Base-by-base conservation (phyloP, 257 asterid genomes). In the Nicotiana tomentosiformis region DNA sequence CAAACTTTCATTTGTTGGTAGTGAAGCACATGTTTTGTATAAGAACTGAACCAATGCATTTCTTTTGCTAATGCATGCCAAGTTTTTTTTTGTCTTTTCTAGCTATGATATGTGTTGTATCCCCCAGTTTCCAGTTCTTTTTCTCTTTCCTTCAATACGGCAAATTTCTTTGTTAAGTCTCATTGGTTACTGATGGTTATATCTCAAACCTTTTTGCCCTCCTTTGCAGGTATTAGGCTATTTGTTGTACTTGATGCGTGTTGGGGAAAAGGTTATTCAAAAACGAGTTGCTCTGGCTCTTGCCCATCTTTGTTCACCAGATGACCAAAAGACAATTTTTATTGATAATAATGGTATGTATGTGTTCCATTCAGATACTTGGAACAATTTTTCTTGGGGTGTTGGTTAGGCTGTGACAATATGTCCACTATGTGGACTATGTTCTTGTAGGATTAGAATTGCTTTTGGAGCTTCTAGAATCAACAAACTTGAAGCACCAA, bases 291-390 rank as follows among this genome's bases (percentile, higher is more conserved):
- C 94, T 39, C 87, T 96, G 88, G 98, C 98, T 78, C 98, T 96
- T 80, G 98, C 98, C 7, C 98, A 93, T 92, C 93, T 96, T 77
- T 94, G 97, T 88, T 91, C 96, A 78, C 93, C 98, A 56, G 97
- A 91, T 85, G 98, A 96, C 87, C 97, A 90, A 77, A 95, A 85
- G 87, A 88, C 90, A 83, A 89, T 95, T 78, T 96, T 96, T 83
- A 89, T 92, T 81, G 97, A 96, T 84, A 91, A 86, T 85, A 89
- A 86, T 77, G 99, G 99, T 96, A 88, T 78, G 99, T 96, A 88
- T 78, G 74, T 39, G 26, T 51, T 84, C 84, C 81, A 49, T 57
- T 32, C 79, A 39, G 70, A 62, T 32, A 55, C 64, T 30, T 61
- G 11, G 57, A 61, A 20, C 49, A 62, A 51, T 23, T 16, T 77